Evolutionary conservation across 1,284 basidiomycete species (phyloP), one percentile per base, ranked within the genome.

Genomic region (Pyrrhoderma lamaoense): DNA sequence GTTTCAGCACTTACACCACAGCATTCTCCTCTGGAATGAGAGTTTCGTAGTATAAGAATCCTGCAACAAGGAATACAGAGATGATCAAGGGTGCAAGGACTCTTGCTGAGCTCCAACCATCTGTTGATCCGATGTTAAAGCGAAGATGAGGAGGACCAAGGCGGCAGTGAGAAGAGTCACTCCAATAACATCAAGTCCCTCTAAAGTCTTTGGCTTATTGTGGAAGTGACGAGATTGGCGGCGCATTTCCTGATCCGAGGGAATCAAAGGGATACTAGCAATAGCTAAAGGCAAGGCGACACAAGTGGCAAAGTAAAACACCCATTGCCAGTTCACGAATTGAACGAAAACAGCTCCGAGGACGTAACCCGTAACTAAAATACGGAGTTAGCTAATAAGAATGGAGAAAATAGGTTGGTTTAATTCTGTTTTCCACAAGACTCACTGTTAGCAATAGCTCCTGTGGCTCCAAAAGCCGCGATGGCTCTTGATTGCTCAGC

Each of bases 401-500:
- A 44, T 2, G 27, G 14, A 27, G 14, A 40, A 37, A 46, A 16
- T 23, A 25, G 35, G 44, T 36, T 36, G 35, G 44, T 36, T 36
- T 42, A 34, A 31, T 31, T 31, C 27, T 11, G 11, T 5, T 5
- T 31, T 31, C 11, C 27, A 5, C 27, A 11, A n/a, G 27, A 11
- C 70, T 21, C 51, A 75, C 74, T 66, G 56, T 74, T 70, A 13
- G 68, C 74, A 14, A 73, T 53, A 8, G 69, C 70, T 21, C 72
- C 74, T 49, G 68, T 68, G 0, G 70, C 72, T 39, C 71, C 73
- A 48, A 75, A 73, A 3, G 71, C 57, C 13, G 66, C 67, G 36
- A 77, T 70, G 1, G 73, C 75, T 34, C 69, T 67, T 36, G 73
- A 67, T 59, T 76, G 75, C 56, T 71, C 67, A 2, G 54, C 53